A percentile compares a stretch with the other conserved stretches of the same genome.
phyloP scores from a whole-genome alignment of 2,329 filamentous ascomycete genomes.

The Beauveria sp. region DNA sequence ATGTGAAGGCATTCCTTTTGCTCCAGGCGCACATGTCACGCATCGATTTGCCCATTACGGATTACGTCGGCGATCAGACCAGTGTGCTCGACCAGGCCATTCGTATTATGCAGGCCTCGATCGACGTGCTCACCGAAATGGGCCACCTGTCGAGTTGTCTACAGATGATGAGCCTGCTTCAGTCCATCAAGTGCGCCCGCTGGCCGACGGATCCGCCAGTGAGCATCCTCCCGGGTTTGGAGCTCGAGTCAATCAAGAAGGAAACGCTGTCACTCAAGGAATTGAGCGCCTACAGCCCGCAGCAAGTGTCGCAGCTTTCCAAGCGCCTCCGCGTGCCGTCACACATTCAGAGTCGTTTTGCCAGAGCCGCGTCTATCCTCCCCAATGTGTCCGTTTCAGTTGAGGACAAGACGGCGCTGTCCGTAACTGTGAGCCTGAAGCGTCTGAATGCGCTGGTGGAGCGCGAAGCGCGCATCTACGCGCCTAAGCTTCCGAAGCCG shows the following conservation, averaged over 20 bases:
- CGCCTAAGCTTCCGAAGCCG: constrained; percentile 85
- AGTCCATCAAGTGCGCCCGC: constrained; percentile 84
- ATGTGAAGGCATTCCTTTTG: constrained; percentile 91
- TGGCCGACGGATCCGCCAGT: constrained; percentile 81
- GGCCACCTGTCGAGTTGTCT: constrained; percentile 69
- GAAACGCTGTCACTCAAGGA: constrained; percentile 36
- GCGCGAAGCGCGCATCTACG: constrained; percentile 68
- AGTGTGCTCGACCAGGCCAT: constrained; percentile 91
- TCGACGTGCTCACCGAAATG: constrained; percentile 90
- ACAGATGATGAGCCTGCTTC: constrained; percentile 77
- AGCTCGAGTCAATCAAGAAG: constrained; percentile 34
- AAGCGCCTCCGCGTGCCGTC: constrained; percentile 43
- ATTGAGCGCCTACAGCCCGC: constrained; percentile 21
- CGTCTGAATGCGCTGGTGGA: constrained; percentile 60
- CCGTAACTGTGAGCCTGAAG: constrained; percentile 55
- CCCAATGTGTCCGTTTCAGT: constrained; percentile 62
- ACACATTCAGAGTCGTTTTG: constrained; percentile 38
- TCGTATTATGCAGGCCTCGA: constrained; percentile 90
- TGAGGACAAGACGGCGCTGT: constrained; percentile 51
- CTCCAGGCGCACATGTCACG: constrained; percentile 93
- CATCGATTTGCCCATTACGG: constrained; percentile 84
- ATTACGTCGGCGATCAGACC: constrained; percentile 92
- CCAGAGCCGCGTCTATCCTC: constrained; percentile 55
- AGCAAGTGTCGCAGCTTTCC: constrained; percentile 36
- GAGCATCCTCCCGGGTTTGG: constrained; percentile 70